These are phyloP conservation scores for Cadophora gregata DNA, from an alignment of 2,329 filamentous ascomycete species.

Conservation along the genomic window DNA sequence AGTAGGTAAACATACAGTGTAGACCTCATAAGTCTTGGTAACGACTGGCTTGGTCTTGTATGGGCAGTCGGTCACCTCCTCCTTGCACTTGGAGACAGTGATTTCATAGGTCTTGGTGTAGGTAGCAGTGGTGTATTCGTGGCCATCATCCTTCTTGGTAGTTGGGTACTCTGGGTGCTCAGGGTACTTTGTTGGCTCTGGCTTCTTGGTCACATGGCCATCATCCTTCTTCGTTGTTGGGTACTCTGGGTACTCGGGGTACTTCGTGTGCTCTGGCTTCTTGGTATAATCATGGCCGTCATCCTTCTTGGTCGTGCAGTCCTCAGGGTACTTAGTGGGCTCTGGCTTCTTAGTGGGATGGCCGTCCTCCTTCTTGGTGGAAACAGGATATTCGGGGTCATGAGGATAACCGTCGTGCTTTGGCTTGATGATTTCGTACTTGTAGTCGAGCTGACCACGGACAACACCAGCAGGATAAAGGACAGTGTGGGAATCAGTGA, in stretches of 20 bases:
- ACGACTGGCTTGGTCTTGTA: constrained; percentile 12
- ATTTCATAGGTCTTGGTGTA: constrained; percentile 2
- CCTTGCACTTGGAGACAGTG: neutral
- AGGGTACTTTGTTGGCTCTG: neutral
- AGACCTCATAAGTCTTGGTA: constrained; percentile 6
- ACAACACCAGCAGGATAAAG: constrained; percentile 52
- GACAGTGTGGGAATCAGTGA: constrained; percentile 54
- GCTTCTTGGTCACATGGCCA: neutral
- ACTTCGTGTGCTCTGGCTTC: neutral
- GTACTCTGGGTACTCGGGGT: neutral
- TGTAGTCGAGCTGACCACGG: constrained; percentile 50
- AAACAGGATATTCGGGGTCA: too few relatives aligned
- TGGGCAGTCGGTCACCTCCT: neutral
- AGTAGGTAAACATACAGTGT: neutral
- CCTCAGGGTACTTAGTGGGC: too few relatives aligned
- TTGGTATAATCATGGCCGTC: too few relatives aligned
- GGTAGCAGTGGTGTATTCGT: neutral
- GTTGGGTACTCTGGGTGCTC: neutral
- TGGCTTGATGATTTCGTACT: constrained; percentile 10
- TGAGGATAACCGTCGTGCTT: too few relatives aligned
- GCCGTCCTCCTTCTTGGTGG: too few relatives aligned
- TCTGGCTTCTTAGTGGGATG: too few relatives aligned
- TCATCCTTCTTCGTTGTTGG: neutral
- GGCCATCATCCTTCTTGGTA: neutral
- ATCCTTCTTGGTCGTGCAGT: too few relatives aligned